phyloP scores from a whole-genome alignment of 1,139 yeast genomes.

The Kurtzmaniella natalensis region DNA sequence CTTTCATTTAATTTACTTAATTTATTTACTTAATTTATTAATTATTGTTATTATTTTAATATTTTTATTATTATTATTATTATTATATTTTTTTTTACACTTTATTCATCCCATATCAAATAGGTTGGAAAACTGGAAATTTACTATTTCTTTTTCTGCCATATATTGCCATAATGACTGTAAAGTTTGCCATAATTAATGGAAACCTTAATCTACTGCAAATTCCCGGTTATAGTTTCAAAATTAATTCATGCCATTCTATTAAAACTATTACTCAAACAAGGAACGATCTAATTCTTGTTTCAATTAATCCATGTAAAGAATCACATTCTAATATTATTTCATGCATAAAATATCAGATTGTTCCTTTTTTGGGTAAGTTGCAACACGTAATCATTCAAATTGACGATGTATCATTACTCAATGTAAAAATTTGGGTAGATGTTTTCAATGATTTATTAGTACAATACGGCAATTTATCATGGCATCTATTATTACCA shows the following conservation, averaged over 20 bases:
- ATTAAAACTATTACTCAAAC: not conserved
- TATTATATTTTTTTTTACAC: too few relatives aligned
- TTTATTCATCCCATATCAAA: too few relatives aligned
- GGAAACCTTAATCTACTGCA: not conserved
- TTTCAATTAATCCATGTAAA: not conserved
- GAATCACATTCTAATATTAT: constrained; percentile 1
- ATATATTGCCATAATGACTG: too few relatives aligned
- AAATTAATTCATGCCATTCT: not conserved
- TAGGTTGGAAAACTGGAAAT: too few relatives aligned
- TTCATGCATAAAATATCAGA: not conserved
- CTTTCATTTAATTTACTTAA: too few relatives aligned
- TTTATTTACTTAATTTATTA: too few relatives aligned
- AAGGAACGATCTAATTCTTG: not conserved
- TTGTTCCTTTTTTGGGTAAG: not conserved
- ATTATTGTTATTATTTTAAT: too few relatives aligned
- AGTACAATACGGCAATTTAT: not conserved
- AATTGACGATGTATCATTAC: not conserved
- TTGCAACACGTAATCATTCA: constrained; percentile 1
- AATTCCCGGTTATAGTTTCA: not conserved
- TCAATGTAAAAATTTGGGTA: not conserved
- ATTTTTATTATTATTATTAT: too few relatives aligned
- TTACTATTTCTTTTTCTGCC: too few relatives aligned
- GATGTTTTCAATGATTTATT: not conserved
- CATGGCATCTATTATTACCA: constrained; percentile 2
- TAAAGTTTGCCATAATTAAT: not conserved